Percentiles rank a stretch among this genome's conserved stretches.
Evolutionary conservation across 2,329 filamentous ascomycete genomes (phyloP).

Genomic region (Cordyceps javanica): DNA sequence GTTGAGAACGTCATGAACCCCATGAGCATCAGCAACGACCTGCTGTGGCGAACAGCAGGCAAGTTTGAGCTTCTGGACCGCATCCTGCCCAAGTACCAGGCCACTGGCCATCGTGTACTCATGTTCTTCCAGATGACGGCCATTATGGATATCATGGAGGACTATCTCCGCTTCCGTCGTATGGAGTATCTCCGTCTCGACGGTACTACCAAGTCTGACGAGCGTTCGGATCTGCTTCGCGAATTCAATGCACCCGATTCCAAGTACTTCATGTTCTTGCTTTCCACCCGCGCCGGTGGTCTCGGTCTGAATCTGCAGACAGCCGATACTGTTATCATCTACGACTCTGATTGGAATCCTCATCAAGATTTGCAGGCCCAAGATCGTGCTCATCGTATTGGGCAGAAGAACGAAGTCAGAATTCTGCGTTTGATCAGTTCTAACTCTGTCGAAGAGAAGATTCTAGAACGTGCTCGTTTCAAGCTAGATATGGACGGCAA

Average conservation of each 20-base stretch:
- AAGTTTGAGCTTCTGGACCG: slow-evolving; percentile 96
- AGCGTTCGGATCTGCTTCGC: slow-evolving; percentile 83
- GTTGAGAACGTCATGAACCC: slow-evolving; percentile 99
- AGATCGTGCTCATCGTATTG: slow-evolving; percentile 99
- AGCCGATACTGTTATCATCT: slow-evolving; percentile 98
- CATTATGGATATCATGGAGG: slow-evolving; percentile 99
- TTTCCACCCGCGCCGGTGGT: slow-evolving; percentile 98
- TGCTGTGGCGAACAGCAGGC: slow-evolving; percentile 90
- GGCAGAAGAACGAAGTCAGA: slow-evolving; percentile 98
- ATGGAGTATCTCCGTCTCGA: slow-evolving; percentile 88
- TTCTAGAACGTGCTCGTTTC: slow-evolving; percentile 90
- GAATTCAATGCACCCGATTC: slow-evolving; percentile 87
- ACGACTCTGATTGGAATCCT: slow-evolving; percentile 99
- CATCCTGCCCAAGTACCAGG: slow-evolving; percentile 86
- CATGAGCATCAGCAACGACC: slow-evolving; percentile 77
- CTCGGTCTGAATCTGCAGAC: slow-evolving; percentile 95
- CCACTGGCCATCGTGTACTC: slow-evolving; percentile 85
- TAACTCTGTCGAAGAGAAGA: slow-evolving; percentile 98
- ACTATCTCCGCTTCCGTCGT: slow-evolving; percentile 80
- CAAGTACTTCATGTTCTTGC: slow-evolving; percentile 93
- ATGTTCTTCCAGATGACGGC: slow-evolving; percentile 99
- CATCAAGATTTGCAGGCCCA: slow-evolving; percentile 98
- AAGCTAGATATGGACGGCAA: slow-evolving; percentile 99
- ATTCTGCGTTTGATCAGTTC: slow-evolving; percentile 94
- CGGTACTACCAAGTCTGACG: slow-evolving; percentile 94